These are phyloP conservation scores for Termitomyces sp. DNA, from an alignment of 768 basidiomycete genomes.

Conservation along the genomic window DNA sequence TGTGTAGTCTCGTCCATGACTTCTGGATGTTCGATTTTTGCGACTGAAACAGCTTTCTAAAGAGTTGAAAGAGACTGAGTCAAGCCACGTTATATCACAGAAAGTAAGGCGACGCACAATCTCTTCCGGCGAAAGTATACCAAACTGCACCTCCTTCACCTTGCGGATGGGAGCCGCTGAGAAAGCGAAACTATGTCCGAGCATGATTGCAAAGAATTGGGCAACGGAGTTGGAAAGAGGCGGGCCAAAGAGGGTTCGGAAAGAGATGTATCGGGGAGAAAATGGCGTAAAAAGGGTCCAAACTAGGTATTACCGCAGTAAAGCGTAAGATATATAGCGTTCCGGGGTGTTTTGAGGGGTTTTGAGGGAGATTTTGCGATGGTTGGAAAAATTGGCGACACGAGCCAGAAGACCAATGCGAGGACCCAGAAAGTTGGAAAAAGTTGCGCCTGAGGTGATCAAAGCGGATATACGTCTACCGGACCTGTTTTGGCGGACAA, in stretches of 20 bases:
- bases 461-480: slow-evolving; percentile 15
- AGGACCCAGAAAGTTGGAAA: slow-evolving; percentile 23
- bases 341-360: slow-evolving; percentile 24
- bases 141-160: slow-evolving; percentile 97
- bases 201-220: slow-evolving; percentile 46
- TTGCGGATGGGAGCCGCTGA: slow-evolving; percentile 94
- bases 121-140: slow-evolving; percentile 97
- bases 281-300: slow-evolving; percentile 25
- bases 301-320: slow-evolving; percentile 26
- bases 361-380: slow-evolving; percentile 27
- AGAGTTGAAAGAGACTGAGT: slow-evolving; percentile 16
- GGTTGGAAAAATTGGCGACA: slow-evolving; percentile 25
- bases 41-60: slow-evolving; percentile 98
- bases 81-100: slow-evolving; percentile 1
- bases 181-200: slow-evolving; percentile 87
- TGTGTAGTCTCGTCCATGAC: slow-evolving; percentile 95
- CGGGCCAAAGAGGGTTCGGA: slow-evolving; percentile 12
- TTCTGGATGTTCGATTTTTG: slow-evolving; percentile 97
- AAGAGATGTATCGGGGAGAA: slow-evolving; percentile 10
- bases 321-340: slow-evolving; percentile 14
- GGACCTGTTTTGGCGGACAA: slow-evolving; percentile 19
- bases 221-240: slow-evolving; percentile 9
- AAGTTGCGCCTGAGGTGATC: slow-evolving; percentile 19
- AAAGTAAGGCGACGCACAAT: slow-evolving; percentile 61
- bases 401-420: slow-evolving; percentile 23